Base-by-base conservation (phyloP, 202 grass and related monocot genomes). In the Bolboschoenoplectus hybrid region DNA sequence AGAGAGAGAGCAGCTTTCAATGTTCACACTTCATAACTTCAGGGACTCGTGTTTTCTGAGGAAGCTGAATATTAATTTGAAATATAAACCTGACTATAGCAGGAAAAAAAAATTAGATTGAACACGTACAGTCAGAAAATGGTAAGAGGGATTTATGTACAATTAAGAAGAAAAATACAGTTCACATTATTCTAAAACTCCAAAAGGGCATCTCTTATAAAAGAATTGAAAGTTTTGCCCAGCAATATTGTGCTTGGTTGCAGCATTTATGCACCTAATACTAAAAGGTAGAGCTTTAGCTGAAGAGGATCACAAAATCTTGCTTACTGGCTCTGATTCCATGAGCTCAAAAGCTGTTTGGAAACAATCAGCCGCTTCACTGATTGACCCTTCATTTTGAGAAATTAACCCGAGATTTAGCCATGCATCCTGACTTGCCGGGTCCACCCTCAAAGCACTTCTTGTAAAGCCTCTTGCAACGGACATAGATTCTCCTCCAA, bases 351-450 rank as follows among this genome's bases (percentile, higher is more conserved):
- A 91, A 44, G 97, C 91, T 85, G 93, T 92, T 76, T 96, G 90
- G 82, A 98, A 96, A 88, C 92, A 94, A 53, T 96, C 93, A 0
- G 89, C 97, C 26, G 97, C 97, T 88, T 98, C 92, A 69, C 87
- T 71, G 40, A 81, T 49, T 0, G 88, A 92, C 19, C 91, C 97
- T 90, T 96, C 90, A 60, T 53, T 79, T 90, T 96, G 91, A 61
- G 90, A 84, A 87, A 92, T 87, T n/a, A 88, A 87, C 53, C 96
- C 93, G 40, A 98, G 93, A 80, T 88, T 85, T 89, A 98, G 78
- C 96, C 96, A 98, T 39, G 91, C 91, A 81, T 83, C 72, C 61
- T 98, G 87, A 88, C 85, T 91, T 86, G 91, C 91, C 10, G 91
- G 90, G 9, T 96, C 93, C 44, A 96, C 56, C 45, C 85, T 91